These are phyloP conservation scores for Sporothrix mexicana DNA, from an alignment of 2,329 filamentous ascomycete genomes.

Conservation along the genomic window DNA sequence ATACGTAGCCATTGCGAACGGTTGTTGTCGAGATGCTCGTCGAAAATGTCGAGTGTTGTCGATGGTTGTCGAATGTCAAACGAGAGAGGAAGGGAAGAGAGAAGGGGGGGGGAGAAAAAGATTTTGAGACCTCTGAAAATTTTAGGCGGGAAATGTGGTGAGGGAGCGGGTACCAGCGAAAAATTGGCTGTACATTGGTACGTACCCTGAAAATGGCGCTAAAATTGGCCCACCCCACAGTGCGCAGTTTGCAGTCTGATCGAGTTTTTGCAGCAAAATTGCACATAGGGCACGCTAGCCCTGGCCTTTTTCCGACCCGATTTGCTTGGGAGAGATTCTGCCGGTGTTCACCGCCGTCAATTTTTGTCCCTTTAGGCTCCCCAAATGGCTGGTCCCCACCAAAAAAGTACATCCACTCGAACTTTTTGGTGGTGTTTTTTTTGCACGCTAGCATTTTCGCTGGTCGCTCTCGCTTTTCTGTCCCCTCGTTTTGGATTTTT, in stretches of 20 bases:
- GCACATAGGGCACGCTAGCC: slow-evolving; percentile 37
- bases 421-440: slow-evolving; percentile 38
- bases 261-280: background rate
- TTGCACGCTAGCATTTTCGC: slow-evolving; percentile 18
- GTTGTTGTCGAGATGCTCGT: slow-evolving; percentile 26
- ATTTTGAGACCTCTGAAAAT: slow-evolving; percentile 24
- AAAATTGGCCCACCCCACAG: slow-evolving; percentile 10
- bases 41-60: slow-evolving; percentile 27
- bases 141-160: background rate
- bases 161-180: background rate
- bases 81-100: background rate
- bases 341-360: slow-evolving; percentile 32
- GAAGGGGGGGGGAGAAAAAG: background rate
- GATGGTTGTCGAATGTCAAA: slow-evolving; percentile 13
- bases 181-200: background rate
- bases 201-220: slow-evolving; percentile 1
- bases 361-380: background rate
- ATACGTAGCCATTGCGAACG: slow-evolving; percentile 38
- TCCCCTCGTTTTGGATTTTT: slow-evolving; percentile 26
- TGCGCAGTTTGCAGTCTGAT: background rate
- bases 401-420: slow-evolving; percentile 33
- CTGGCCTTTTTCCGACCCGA: background rate
- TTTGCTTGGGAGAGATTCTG: slow-evolving; percentile 29
- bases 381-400: slow-evolving; percentile 13
- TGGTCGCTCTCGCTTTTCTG: slow-evolving; percentile 26